These are phyloP conservation scores for Phytophthora sp. DNA, from an alignment of 352 stramenopile genomes.

Conservation along the genomic window DNA sequence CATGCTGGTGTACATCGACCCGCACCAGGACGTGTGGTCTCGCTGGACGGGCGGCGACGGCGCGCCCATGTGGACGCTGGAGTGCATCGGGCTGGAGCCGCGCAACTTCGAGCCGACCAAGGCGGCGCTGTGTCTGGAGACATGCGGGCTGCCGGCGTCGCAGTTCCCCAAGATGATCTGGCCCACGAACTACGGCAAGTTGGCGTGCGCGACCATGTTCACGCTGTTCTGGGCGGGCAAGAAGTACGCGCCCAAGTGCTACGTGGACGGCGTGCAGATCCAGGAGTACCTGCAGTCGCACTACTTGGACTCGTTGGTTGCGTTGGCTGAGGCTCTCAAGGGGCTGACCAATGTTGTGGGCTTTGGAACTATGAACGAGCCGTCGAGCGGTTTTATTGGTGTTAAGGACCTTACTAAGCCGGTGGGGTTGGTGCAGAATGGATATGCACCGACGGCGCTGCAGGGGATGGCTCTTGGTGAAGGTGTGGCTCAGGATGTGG, in stretches of 20 bases:
- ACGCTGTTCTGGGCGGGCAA: constrained; percentile 88
- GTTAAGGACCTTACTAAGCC: constrained; percentile 45
- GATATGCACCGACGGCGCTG: constrained; percentile 69
- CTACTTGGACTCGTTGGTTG: constrained; percentile 77
- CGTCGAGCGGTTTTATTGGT: constrained; percentile 71
- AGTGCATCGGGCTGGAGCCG: constrained; percentile 76
- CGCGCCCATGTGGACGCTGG: constrained; percentile 88
- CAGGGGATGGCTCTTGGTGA: constrained; percentile 79
- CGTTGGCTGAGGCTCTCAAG: constrained; percentile 61
- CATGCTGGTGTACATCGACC: constrained; percentile 87
- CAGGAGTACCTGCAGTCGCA: constrained; percentile 88
- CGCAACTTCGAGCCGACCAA: constrained; percentile 73
- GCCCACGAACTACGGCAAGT: constrained; percentile 91
- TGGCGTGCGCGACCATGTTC: constrained; percentile 90
- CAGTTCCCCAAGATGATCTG: constrained; percentile 91
- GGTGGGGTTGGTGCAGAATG: constrained; percentile 61
- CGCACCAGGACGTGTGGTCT: constrained; percentile 93
- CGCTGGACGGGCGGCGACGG: constrained; percentile 89
- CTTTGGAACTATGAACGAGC: constrained; percentile 92
- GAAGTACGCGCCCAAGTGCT: constrained; percentile 66
- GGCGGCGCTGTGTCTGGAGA: constrained; percentile 75
- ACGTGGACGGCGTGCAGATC: constrained; percentile 74
- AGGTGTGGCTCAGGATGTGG: constrained; percentile 57
- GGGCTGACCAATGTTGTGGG: constrained; percentile 84
- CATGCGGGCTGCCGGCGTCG: constrained; percentile 34